Evolutionary conservation across 129 eudicot genomes (phyloP), one percentile per base, ranked within the genome.

Genomic region (Solidago caesia): DNA sequence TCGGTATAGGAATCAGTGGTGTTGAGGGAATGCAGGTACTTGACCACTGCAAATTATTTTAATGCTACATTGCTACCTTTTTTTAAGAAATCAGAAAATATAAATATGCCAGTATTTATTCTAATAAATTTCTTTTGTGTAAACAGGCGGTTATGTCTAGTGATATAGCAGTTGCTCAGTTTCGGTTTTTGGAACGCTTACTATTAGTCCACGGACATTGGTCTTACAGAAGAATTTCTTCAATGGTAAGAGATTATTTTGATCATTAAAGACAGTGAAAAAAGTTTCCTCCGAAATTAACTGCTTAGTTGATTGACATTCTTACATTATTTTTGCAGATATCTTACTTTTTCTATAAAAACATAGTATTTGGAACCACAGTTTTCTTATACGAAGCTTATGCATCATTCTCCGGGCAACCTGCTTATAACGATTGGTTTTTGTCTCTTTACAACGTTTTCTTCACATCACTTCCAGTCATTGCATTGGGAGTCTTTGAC

Each of bases 141-240:
- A 75, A 59, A 59, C 49, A 89, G 90, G 96, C 96, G 33, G 96
- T 90, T 64, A 90, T 90, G 96, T 79, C 91, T 33, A 87, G 96
- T 42, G 96, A 90, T 68, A 83, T 90, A 29, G 81, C 96, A 2
- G 85, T 90, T 79, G 96, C 87, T 74, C 92, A 90, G 73, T 90
- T 90, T 64, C 85, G 89, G 26, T 90, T 87, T 72, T 79, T 90
- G 83, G 96, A 90, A 84, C 87, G 93, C 56, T 82, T 90, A 61
- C 78, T 90, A 45, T 79, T 90, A 70, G 93, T 90, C 25, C 96
- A 90, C 27, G 96, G 96, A 15, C 93, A 90, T 67, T 90, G 96
- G 96, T 90, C 93, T 67, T 90, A 90, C 84, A 77, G 87, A 84
- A 85, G 96, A 75, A 90, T 90, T 43, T 79, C 93, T 67, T 83